Evolutionary conservation across 2,329 filamentous ascomycete genomes (phyloP).

Genomic region (Pyrenophora graminea): DNA sequence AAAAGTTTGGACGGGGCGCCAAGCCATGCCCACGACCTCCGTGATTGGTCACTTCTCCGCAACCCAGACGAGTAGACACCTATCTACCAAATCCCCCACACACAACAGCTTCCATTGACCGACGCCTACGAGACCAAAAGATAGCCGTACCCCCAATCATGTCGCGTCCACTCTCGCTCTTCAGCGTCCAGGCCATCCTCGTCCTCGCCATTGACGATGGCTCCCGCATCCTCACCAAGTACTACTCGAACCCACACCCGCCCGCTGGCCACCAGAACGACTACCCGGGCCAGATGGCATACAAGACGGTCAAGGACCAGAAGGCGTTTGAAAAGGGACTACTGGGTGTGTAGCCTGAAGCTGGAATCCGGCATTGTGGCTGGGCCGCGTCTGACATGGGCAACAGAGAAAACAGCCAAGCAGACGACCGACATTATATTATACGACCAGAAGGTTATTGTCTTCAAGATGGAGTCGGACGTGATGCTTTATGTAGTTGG

Average conservation of each 20-base stretch:
- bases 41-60: slow-evolving; percentile 37
- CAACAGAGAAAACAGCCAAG: slow-evolving; percentile 83
- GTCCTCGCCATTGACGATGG: slow-evolving; percentile 76
- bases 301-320: slow-evolving; percentile 88
- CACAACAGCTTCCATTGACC: slow-evolving; percentile 11
- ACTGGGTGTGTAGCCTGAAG: slow-evolving; percentile 66
- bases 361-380: slow-evolving; percentile 74
- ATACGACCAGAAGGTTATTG: slow-evolving; percentile 93
- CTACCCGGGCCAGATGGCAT: slow-evolving; percentile 73
- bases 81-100: slow-evolving; percentile 34
- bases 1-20: slow-evolving; percentile 18
- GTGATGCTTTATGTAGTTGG: slow-evolving; percentile 96
- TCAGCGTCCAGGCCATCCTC: slow-evolving; percentile 58
- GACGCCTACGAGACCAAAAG: slow-evolving; percentile 1
- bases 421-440: slow-evolving; percentile 94
- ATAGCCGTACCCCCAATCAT: slow-evolving; percentile 37
- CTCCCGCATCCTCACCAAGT: slow-evolving; percentile 90
- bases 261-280: slow-evolving; percentile 64
- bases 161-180: slow-evolving; percentile 59
- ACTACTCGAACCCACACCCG: slow-evolving; percentile 75
- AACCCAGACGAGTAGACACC: slow-evolving; percentile 30
- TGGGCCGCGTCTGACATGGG: slow-evolving; percentile 20
- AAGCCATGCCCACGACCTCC: slow-evolving; percentile 18
- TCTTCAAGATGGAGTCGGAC: slow-evolving; percentile 98
- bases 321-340: slow-evolving; percentile 97